Conservation (phyloP, 2,329 filamentous ascomycete genomes). For the Colletotrichum spinosum region DNA sequence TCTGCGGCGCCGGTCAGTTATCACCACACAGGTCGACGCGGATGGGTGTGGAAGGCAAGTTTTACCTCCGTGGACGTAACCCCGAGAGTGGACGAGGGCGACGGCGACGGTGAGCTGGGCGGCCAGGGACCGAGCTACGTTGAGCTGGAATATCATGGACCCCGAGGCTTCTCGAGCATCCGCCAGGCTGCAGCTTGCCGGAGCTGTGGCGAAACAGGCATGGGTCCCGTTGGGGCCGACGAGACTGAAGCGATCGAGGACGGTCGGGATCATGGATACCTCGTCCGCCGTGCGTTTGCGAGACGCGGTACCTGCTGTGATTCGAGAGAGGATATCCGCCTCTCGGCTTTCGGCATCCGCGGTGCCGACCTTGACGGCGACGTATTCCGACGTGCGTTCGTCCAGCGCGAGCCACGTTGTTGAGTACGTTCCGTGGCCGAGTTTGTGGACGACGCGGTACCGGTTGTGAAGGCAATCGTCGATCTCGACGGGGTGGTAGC, state of each 20-base stretch:
- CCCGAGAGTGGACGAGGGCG: conserved; percentile 43
- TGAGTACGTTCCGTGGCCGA: conserved; percentile 46
- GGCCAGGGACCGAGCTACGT: conserved; percentile 44
- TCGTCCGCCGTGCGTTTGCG: neutral
- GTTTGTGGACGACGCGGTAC: conserved; percentile 45
- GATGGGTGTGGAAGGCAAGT: neutral
- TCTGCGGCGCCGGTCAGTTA: conserved; percentile 34
- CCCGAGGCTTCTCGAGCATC: conserved; percentile 40
- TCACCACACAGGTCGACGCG: neutral
- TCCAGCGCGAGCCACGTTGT: conserved; percentile 50
- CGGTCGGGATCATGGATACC: conserved; percentile 32
- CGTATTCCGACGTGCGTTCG: conserved; percentile 39
- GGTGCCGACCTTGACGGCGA: conserved; percentile 48
- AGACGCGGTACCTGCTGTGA: neutral
- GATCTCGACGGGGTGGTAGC: neutral
- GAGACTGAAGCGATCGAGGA: conserved; percentile 43
- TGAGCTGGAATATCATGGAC: conserved; percentile 40
- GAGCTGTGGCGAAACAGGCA: conserved; percentile 42
- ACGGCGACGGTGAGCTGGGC: conserved; percentile 45
- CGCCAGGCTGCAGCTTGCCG: conserved; percentile 43
- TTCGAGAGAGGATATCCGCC: conserved; percentile 40
- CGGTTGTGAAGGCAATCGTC: conserved; percentile 42
- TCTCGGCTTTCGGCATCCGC: conserved; percentile 38
- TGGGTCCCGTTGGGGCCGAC: conserved; percentile 46
- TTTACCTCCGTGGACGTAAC: conserved; percentile 48